Evolutionary conservation across 305 asterid species (phyloP), one percentile per base, ranked within the genome.

Genomic region (Salvia sclarea): DNA sequence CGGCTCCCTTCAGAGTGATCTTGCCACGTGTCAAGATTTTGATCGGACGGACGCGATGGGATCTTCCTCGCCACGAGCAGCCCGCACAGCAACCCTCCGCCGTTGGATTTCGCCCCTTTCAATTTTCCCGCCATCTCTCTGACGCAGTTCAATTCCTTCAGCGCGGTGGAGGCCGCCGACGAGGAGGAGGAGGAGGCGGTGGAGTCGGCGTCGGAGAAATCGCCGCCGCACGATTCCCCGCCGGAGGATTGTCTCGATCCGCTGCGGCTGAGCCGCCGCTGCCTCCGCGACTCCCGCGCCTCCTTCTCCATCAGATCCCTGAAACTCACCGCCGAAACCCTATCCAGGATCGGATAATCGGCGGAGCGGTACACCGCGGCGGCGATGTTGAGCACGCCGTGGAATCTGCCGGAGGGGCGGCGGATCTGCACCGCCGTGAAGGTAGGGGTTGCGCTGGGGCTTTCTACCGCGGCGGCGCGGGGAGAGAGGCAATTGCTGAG

Each of bases 381-480:
- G n/a, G 95, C 96, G 43, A 93, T 68, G 75, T 93, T 93, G 33
- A 93, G 90, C 6, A 87, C 81, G 25, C 97, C 98, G 11, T 82
- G 92, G 73, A 90, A 93, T 47, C 88, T 68, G 10, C 97, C 97
- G 22, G 96, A 85, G 11, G 95, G 87, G n/a, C 98, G 92, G 48
- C 93, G 88, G 45, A 93, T 81, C 82, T 86, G 96, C 30, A 90
- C 83, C 59, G 95, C 94, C 9, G 85, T 84, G 80, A 82, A 88
- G 18, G 86, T 73, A 3, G 96, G 95, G 44, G 84, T 85, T 1
- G 80, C 86, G 9, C 48, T 52, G 1, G 76, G 33, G 5, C 48
- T 64, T 22, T 45, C 74, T 13, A 11, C 14, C 1, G 66, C 61
- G 56, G 64, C 22, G 5, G 61, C 47, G 14, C 52, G 53, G 8